These are phyloP conservation scores for Trichoderma parareesei DNA, from an alignment of 495 filamentous ascomycete genomes.

Conservation along the genomic window DNA sequence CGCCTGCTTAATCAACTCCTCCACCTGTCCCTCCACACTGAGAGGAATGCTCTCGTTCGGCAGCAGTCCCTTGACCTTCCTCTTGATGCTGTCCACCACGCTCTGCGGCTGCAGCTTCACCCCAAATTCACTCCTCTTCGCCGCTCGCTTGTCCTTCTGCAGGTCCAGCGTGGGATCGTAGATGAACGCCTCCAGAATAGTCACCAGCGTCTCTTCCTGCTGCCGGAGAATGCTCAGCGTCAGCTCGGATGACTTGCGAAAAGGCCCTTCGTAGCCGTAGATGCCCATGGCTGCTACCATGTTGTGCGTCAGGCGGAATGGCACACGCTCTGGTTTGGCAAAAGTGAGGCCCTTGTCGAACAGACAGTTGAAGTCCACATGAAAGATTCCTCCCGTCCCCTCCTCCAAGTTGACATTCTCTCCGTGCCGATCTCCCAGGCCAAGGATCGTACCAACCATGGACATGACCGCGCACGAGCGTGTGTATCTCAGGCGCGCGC, in stretches of 20 bases:
- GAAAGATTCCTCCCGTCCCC: constrained; percentile 85
- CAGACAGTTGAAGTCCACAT: constrained; percentile 99
- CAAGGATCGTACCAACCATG: constrained; percentile 91
- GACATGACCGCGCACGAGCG: constrained; percentile 95
- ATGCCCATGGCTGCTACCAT: constrained; percentile 96
- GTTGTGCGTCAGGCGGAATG: constrained; percentile 97
- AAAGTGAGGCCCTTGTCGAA: constrained; percentile 98
- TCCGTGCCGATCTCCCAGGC: constrained; percentile 93
- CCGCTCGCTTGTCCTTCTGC: constrained; percentile 59
- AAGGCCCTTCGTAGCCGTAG: constrained; percentile 86
- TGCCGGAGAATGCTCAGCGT: constrained; percentile 75
- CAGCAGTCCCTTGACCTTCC: constrained; percentile 78
- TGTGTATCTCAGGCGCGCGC: constrained; percentile 81
- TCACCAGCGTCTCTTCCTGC: constrained; percentile 94
- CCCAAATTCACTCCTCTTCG: constrained; percentile 42
- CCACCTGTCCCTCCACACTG: constrained; percentile 90
- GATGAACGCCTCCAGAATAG: constrained; percentile 89
- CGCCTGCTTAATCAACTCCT: constrained; percentile 82
- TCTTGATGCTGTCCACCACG: constrained; percentile 80
- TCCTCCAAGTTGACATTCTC: constrained; percentile 97
- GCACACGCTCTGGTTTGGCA: constrained; percentile 86
- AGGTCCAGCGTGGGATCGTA: constrained; percentile 96
- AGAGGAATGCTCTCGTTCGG: constrained; percentile 81
- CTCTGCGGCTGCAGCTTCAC: constrained; percentile 82
- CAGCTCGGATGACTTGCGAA: constrained; percentile 82